These are phyloP conservation scores for Microcera coccophila DNA, from an alignment of 2,329 filamentous ascomycete species.

Conservation along the genomic window DNA sequence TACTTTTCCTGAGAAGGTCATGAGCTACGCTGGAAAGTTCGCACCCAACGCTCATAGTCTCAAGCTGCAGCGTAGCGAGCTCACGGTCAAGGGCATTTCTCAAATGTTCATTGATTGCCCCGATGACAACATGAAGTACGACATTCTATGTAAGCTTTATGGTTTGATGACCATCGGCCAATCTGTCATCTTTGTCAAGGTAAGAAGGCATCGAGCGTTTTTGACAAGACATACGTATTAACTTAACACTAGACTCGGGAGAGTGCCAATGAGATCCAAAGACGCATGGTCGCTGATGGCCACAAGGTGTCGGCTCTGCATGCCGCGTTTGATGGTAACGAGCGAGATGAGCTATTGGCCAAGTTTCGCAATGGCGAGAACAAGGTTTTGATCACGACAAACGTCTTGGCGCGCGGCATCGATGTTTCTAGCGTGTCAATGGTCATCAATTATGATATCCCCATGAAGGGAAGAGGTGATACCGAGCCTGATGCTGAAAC, in stretches of 20 bases:
- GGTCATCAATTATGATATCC: constrained; percentile 96
- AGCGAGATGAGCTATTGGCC: constrained; percentile 80
- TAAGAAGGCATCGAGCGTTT: constrained; percentile 39
- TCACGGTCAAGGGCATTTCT: constrained; percentile 95
- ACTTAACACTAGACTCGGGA: constrained; percentile 62
- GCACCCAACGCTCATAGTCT: constrained; percentile 83
- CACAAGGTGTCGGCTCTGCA: constrained; percentile 90
- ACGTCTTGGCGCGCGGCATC: constrained; percentile 92
- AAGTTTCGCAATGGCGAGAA: constrained; percentile 81
- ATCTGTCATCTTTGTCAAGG: constrained; percentile 96
- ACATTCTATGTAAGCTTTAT: constrained; percentile 86
- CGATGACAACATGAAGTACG: constrained; percentile 77
- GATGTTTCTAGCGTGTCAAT: constrained; percentile 89
- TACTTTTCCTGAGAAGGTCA: constrained; percentile 82
- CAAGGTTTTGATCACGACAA: constrained; percentile 97
- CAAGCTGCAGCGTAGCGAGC: constrained; percentile 81
- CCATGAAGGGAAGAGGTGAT: constrained; percentile 71
- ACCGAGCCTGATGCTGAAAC: constrained; percentile 87
- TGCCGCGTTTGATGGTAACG: constrained; percentile 76
- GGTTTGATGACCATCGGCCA: constrained; percentile 94
- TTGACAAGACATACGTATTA: constrained; percentile 6
- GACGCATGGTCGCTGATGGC: constrained; percentile 80
- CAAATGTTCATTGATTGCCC: constrained; percentile 97
- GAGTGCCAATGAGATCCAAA: constrained; percentile 80
- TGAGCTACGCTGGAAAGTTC: constrained; percentile 77